These are phyloP conservation scores for Phytophthora nicotianae DNA, from an alignment of 352 stramenopile species.

Conservation along the genomic window DNA sequence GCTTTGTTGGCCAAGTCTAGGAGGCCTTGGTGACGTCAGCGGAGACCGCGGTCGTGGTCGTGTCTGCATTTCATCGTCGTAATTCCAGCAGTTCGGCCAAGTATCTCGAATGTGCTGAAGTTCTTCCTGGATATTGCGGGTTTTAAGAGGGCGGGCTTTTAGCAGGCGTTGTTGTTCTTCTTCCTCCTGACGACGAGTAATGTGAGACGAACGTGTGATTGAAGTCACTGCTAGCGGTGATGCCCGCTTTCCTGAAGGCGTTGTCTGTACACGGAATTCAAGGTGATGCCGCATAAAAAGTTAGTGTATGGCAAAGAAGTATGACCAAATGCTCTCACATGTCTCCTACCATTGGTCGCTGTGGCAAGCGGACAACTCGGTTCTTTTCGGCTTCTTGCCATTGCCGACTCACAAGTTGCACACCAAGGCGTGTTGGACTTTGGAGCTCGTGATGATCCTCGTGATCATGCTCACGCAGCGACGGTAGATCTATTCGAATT, in stretches of 20 bases:
- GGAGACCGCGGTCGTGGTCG: slow-evolving; percentile 17
- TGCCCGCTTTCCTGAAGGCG: slow-evolving; percentile 28
- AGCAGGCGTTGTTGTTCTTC: slow-evolving; percentile 23
- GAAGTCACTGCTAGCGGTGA: slow-evolving; percentile 34
- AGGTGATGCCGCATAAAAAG: not conserved
- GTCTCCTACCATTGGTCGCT: slow-evolving; percentile 37
- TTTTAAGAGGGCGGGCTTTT: slow-evolving; percentile 11
- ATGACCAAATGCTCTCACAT: slow-evolving; percentile 1
- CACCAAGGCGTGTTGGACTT: slow-evolving; percentile 43
- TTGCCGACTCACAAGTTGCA: slow-evolving; percentile 54
- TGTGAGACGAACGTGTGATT: slow-evolving; percentile 56
- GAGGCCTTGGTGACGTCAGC: slow-evolving; percentile 9
- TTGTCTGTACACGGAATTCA: slow-evolving; percentile 26
- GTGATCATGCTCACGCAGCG: slow-evolving; percentile 29
- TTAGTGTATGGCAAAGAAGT: not conserved
- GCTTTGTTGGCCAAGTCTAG: slow-evolving; percentile 4
- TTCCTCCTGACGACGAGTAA: slow-evolving; percentile 46
- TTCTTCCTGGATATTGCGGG: slow-evolving; percentile 44
- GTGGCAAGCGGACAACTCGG: slow-evolving; percentile 36
- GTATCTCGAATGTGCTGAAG: slow-evolving; percentile 66
- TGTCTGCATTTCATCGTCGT: slow-evolving; percentile 26
- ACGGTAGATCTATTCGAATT: slow-evolving; percentile 29
- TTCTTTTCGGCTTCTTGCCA: slow-evolving; percentile 58
- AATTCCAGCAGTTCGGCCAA: slow-evolving; percentile 70
- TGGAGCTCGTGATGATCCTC: slow-evolving; percentile 13